Evolutionary conservation across 176 grass and related monocot species (phyloP), one percentile per base, ranked within the genome.

Genomic region (Aegilops bicornis): DNA sequence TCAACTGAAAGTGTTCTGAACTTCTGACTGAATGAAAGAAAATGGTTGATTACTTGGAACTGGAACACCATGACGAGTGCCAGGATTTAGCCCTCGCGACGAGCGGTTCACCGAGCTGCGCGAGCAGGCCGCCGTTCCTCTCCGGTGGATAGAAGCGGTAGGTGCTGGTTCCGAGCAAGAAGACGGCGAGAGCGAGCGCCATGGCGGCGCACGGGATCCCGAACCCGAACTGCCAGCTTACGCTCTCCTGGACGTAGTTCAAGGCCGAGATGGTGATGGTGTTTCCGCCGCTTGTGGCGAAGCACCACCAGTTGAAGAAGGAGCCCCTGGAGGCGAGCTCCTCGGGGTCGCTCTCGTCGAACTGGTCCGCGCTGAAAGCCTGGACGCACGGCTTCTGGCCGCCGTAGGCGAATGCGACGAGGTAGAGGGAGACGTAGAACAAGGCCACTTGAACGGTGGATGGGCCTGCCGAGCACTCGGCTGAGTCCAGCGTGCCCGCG

Each of bases 301-400:
- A 79, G 69, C 19, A 81, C 89, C 89, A 87, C 81, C 85, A 84
- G 14, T 91, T 91, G 73, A 87, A 73, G 69, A 87, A 73, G 69
- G 69, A 73, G 37, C 1, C 69, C 37, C 69, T 87, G 0, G 76
- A 79, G 24, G 47, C 62, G 20, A 72, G 60, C 40, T 91, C 81
- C 2, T 27, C 27, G 1, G 87, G 87, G 67, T 92, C 79, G 1
- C 61, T 80, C 36, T 70, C 68, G 6, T 89, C 79, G 7, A 92
- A 73, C 70, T 73, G 70, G 22, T 73, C 87, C 5, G 84, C 87
- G 7, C 91, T 75, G 15, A 92, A 92, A 5, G 90, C 87, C 31
- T 92, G 83, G 2, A 30, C 42, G 7, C 87, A 87, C 0, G 91
- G 87, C 5, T 87, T 89, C 22, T 92, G 79, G 8, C 87, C 79